Evolutionary conservation across 1,284 basidiomycete species (phyloP).

Genomic region (Inonotus obliquus): DNA sequence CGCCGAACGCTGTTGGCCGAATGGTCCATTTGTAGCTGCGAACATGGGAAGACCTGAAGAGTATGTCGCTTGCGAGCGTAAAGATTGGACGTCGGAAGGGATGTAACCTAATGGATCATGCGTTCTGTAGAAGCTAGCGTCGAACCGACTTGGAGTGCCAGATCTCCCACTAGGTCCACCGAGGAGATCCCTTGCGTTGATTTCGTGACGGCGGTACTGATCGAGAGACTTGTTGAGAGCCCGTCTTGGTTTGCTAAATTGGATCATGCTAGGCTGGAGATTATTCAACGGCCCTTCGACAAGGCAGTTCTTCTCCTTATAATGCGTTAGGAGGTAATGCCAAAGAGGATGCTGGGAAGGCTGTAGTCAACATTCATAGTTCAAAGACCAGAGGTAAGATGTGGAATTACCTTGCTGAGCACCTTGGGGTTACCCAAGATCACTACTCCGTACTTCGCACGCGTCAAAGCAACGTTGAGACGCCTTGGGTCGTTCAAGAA

Average conservation of each 20-base stretch:
- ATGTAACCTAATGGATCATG: slow-evolving; percentile 95
- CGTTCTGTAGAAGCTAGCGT: slow-evolving; percentile 90
- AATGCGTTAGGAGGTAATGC: slow-evolving; percentile 98
- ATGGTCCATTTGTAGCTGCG: slow-evolving; percentile 55
- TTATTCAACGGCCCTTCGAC: slow-evolving; percentile 98
- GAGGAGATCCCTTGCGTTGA: slow-evolving; percentile 57
- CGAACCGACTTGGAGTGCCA: slow-evolving; percentile 87
- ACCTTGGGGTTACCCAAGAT: slow-evolving; percentile 99
- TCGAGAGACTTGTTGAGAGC: slow-evolving; percentile 84
- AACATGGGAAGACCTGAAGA: slow-evolving; percentile 88
- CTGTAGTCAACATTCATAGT: slow-evolving; percentile 8
- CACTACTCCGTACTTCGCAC: slow-evolving; percentile 97
- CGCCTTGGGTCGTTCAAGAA: slow-evolving; percentile 98
- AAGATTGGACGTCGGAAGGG: slow-evolving; percentile 89
- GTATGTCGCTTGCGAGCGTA: slow-evolving; percentile 92
- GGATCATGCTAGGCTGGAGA: slow-evolving; percentile 97
- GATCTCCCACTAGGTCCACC: slow-evolving; percentile 44
- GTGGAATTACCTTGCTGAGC: slow-evolving; percentile 81
- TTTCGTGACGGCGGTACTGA: slow-evolving; percentile 86
- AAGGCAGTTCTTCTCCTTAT: slow-evolving; percentile 92
- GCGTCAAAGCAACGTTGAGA: slow-evolving; percentile 94
- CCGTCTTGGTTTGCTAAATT: slow-evolving; percentile 93
- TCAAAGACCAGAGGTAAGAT: not conserved
- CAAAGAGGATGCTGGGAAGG: slow-evolving; percentile 84
- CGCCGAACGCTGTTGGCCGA: slow-evolving; percentile 56